Evolutionary conservation across 1,284 basidiomycete genomes (phyloP), one percentile per base, ranked within the genome.

Genomic region (Xerocomus cyaneibrunnescens): DNA sequence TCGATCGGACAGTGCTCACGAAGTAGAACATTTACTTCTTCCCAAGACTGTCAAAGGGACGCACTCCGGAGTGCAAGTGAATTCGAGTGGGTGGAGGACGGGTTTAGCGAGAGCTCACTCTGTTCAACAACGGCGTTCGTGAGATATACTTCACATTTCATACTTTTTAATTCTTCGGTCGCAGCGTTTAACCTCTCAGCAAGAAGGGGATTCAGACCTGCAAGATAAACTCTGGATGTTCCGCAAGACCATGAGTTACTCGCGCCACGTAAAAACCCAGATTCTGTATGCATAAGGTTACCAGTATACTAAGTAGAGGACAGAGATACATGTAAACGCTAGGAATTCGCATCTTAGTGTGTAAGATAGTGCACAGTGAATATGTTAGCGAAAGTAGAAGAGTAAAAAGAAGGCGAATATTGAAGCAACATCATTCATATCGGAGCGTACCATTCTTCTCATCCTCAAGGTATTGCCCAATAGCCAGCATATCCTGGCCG

Each of bases 391-490:
- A 50, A 48, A 56, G 25, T 22, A 52, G 28, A 31, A 32, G 36
- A 42, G 3, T 21, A 30, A 34, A 45, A 52, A 42, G 36, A 35
- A 39, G 40, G 8, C 31, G 7, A 27, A 43, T 41, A 34, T 45
- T 39, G 45, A 42, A 22, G 31, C 42, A 39, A 34, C 14, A 57
- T 69, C 58, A 76, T 42, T 74, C 69, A 43, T 69, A 64, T 45
- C 76, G 76, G 39, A 90, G 66, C 19, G 73, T 77, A 21, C 88
- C 89, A 60, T 85, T 87, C 74, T 87, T 87, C 68, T 93, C 89
- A 61, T 94, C 92, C 59, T 93, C 91, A 27, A 94, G 73, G 68
- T 92, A 94, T 62, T 89, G 87, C 19, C 90, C 88, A 62, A 94
- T 90, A 7, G 92, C 92, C 40, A 87, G 71, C 50, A 92, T 87